A percentile compares a stretch with the other conserved stretches of the same genome.
Conservation (phyloP, 129 eudicot species). For the Centaurea solstitialis region DNA sequence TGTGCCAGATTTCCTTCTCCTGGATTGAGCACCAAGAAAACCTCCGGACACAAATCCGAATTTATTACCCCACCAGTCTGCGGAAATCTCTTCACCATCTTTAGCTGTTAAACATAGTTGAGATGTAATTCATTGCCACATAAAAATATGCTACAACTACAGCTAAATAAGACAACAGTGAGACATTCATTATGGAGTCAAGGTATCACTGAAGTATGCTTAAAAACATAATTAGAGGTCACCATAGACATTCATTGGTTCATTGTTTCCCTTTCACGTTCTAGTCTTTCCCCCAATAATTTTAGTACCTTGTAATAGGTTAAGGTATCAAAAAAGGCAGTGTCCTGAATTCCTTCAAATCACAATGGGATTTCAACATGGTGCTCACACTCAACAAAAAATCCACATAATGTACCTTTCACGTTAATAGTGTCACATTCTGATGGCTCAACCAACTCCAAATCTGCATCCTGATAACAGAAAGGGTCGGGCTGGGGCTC, state of each 20-base stretch:
- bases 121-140: background rate
- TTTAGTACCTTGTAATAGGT: no score
- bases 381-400: background rate
- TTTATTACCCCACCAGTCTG: constrained; percentile 96
- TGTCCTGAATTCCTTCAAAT: background rate
- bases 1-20: constrained; percentile 44
- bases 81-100: constrained; percentile 33
- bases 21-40: constrained; percentile 73
- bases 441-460: constrained; percentile 36
- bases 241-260: no score
- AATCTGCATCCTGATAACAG: constrained; percentile 29
- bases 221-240: no score
- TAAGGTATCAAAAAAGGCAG: no score
- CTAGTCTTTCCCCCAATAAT: no score
- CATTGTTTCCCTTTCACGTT: no score
- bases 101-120: constrained; percentile 13
- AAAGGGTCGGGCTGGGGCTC: constrained; percentile 23
- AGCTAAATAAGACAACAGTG: background rate
- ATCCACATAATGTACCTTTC: constrained; percentile 49
- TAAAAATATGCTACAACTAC: background rate
- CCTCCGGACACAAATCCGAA: constrained; percentile 84
- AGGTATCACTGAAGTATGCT: no score
- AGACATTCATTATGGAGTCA: background rate
- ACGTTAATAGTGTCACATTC: constrained; percentile 35
- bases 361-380: background rate